These are phyloP conservation scores for Teratosphaeria epicoccoides DNA, from an alignment of 2,329 filamentous ascomycete species.

Conservation along the genomic window DNA sequence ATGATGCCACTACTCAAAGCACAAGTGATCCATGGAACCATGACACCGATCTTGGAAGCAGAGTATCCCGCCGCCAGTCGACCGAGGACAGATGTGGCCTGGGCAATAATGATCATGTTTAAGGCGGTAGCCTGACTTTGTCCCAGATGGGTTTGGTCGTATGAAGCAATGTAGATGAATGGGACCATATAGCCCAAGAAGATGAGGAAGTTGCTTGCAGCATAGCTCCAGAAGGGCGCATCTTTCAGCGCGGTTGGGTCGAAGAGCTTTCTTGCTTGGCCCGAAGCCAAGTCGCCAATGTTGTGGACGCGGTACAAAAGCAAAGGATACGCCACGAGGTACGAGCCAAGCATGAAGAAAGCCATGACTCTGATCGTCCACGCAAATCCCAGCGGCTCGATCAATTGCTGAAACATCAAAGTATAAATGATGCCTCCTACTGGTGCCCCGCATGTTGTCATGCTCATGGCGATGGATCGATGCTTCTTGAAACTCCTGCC, in stretches of 20 bases:
- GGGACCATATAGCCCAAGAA: conserved; percentile 27
- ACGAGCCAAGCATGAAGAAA: conserved; percentile 44
- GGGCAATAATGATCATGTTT: conserved; percentile 46
- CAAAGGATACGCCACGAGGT: conserved; percentile 27
- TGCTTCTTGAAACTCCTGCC: conserved; percentile 47
- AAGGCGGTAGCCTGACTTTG: conserved; percentile 41
- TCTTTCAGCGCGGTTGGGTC: conserved; percentile 32
- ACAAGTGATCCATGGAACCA: conserved; percentile 46
- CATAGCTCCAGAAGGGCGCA: conserved; percentile 29
- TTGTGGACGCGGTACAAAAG: conserved; percentile 25
- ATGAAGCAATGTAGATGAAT: conserved; percentile 35
- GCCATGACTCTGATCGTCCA: conserved; percentile 54
- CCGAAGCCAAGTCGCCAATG: conserved; percentile 20
- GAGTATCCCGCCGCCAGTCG: conserved; percentile 43
- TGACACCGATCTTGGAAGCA: conserved; percentile 38
- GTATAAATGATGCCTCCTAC: conserved; percentile 53
- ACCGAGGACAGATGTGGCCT: conserved; percentile 45
- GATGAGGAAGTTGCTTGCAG: conserved; percentile 22
- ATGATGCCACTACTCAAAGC: conserved; percentile 36
- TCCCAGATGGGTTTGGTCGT: conserved; percentile 24
- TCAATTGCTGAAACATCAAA: conserved; percentile 39
- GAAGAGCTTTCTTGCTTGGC: conserved; percentile 23
- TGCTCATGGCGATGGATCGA: conserved; percentile 49
- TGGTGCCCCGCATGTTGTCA: conserved; percentile 49
- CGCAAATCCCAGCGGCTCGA: conserved; percentile 49